Evolutionary conservation across 352 stramenopile species (phyloP), one percentile per base, ranked within the genome.

Genomic region (Phytophthora sp.): DNA sequence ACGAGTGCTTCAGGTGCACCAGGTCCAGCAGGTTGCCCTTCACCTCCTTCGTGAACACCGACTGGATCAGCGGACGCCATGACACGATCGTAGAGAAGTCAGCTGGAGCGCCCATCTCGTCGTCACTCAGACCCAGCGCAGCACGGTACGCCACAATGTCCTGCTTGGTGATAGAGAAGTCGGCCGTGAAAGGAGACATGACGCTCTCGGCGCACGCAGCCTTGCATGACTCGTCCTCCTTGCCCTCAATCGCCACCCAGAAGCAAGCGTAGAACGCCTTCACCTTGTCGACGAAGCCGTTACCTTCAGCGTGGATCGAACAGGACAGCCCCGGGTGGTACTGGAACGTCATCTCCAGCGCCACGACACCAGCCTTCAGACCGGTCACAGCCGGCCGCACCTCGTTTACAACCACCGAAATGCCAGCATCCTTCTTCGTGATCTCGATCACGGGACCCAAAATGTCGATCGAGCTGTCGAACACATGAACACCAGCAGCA

Each of bases 1-100:
- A 91, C 63, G 82, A 92, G 74, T 95, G 86, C 55, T 87, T 93
- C 8, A 95, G 46, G 63, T 97, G 88, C 38, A 97, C 86, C 4
- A 97, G 53, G 45, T 91, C 71, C 3, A 97, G 70, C 58, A 97
- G 39, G 63, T 95, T 94, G 33, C 85, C 86, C 44, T 86, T 75
- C 31, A 95, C 84, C 45, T 96, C 82, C 53, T 87, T 86, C 12
- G 88, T 82, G 63, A 96, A 93, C 23, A 97, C 76, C 7, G 86
- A 89, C 71, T 90, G 79, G 44, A 95, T 95, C 21, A 97, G 63
- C 30, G 86, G 75, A 41, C 87, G 84, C 86, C 89, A 97, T 51
- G 74, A 84, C 13, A 82, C 85, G 47, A 96, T 86, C 8, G 85
- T 94, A 26, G 78, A 81, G 46, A 95, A 95, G 36, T 96, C 89